Evolutionary conservation across 2,329 filamentous ascomycete genomes (phyloP).

Genomic region (Lasiodiplodia hormozganensis): DNA sequence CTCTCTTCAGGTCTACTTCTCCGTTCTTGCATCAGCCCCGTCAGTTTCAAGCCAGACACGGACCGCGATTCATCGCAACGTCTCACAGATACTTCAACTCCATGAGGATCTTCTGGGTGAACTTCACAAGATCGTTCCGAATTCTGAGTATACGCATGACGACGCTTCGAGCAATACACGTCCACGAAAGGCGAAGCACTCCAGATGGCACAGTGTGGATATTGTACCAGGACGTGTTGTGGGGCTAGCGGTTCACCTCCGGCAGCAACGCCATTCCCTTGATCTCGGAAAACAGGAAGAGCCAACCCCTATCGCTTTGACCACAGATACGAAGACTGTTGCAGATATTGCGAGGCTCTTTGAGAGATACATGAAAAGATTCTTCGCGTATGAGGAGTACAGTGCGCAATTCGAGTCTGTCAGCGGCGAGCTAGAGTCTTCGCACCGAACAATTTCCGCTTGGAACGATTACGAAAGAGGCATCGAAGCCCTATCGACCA

Average conservation of each 20-base stretch:
- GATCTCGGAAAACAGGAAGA: conserved; percentile 52
- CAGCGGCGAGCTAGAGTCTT: conserved; percentile 75
- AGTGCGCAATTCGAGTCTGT: conserved; percentile 88
- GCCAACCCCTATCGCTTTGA: conserved; percentile 45
- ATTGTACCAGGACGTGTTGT: conserved; percentile 47
- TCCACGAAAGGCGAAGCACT: conserved; percentile 48
- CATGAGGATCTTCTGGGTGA: conserved; percentile 83
- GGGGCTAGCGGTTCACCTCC: conserved; percentile 43
- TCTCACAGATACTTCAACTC: conserved; percentile 79
- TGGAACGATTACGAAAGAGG: conserved; percentile 86
- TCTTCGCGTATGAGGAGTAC: conserved; percentile 91
- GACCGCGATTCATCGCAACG: conserved; percentile 77
- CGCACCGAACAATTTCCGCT: conserved; percentile 71
- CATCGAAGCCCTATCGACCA: conserved; percentile 80
- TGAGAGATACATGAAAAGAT: conserved; percentile 73
- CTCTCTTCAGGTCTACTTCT: conserved; percentile 50
- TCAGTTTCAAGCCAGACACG: conserved; percentile 69
- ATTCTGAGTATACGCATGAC: conserved; percentile 59
- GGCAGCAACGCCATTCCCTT: conserved; percentile 53
- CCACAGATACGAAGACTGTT: conserved; percentile 61
- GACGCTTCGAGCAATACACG: conserved; percentile 28
- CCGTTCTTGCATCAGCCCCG: conserved; percentile 72
- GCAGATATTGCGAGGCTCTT: conserved; percentile 62
- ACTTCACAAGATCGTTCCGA: conserved; percentile 73
- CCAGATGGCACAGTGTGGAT: conserved; percentile 58